Conservation (phyloP, 2,329 filamentous ascomycete genomes). For the Ustulina deusta region DNA sequence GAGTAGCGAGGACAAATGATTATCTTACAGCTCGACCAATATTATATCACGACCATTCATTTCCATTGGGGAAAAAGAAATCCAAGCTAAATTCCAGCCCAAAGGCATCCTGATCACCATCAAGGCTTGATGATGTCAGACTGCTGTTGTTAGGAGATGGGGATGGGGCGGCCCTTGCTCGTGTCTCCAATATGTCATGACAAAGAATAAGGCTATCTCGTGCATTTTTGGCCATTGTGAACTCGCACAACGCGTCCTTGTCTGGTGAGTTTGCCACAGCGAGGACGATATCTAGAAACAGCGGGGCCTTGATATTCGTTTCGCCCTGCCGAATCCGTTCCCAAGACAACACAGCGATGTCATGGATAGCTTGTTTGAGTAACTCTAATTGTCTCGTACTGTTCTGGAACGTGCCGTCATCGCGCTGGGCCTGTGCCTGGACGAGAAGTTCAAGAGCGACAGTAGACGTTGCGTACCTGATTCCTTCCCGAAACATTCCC, state of each 20-base stretch:
- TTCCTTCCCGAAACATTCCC: constrained; percentile 57
- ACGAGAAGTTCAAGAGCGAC: constrained; percentile 55
- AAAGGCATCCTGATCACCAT: constrained; percentile 40
- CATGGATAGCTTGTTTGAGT: constrained; percentile 50
- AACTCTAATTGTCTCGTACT: constrained; percentile 47
- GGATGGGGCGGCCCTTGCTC: constrained; percentile 35
- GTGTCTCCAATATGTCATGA: constrained; percentile 46
- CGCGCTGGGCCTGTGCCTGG: constrained; percentile 47
- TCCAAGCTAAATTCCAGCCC: constrained; percentile 47
- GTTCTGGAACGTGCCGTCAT: constrained; percentile 49
- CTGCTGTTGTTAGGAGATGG: constrained; percentile 35
- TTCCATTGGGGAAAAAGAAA: constrained; percentile 45
- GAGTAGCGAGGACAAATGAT: not conserved
- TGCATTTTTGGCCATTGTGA: constrained; percentile 50
- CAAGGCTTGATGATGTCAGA: constrained; percentile 40
- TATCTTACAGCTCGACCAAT: constrained; percentile 9
- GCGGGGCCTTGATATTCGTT: constrained; percentile 59
- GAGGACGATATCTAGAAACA: constrained; percentile 56
- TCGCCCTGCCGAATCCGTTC: constrained; percentile 55
- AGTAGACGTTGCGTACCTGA: constrained; percentile 51
- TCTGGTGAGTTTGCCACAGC: constrained; percentile 56
- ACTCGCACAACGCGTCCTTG: constrained; percentile 42
- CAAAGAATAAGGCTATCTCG: constrained; percentile 52
- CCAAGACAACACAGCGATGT: constrained; percentile 47
- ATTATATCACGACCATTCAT: constrained; percentile 33